phyloP scores from a whole-genome alignment of 148 eudicot genomes.

The Rhododendron kiyosumense region DNA sequence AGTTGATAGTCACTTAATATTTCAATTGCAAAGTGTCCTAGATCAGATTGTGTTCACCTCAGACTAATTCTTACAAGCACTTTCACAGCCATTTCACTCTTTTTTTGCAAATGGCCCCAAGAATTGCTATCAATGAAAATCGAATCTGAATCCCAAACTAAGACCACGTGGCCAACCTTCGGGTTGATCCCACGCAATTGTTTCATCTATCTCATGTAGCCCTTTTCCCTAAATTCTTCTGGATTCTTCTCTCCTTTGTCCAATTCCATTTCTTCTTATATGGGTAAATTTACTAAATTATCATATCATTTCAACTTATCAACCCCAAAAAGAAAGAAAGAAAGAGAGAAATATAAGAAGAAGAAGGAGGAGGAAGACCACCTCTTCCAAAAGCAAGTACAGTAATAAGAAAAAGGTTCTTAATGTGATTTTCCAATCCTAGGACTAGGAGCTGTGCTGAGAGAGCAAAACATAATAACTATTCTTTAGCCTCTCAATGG shows the following conservation, averaged over 20 bases:
- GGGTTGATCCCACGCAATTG: not conserved
- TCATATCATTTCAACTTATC: not conserved
- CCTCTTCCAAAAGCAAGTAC: not conserved
- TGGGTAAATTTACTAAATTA: not conserved
- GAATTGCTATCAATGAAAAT: too few relatives aligned
- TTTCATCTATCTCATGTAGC: not conserved
- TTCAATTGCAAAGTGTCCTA: too few relatives aligned
- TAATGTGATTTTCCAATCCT: not conserved
- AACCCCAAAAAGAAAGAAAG: too few relatives aligned
- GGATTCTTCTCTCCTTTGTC: not conserved
- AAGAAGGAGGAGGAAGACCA: not conserved
- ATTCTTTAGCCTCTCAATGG: not conserved
- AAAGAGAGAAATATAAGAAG: too few relatives aligned
- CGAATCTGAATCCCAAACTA: too few relatives aligned
- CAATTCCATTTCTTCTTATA: not conserved
- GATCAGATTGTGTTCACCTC: too few relatives aligned
- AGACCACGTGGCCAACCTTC: not conserved
- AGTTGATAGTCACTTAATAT: not conserved
- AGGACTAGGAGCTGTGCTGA: not conserved
- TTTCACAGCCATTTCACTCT: too few relatives aligned
- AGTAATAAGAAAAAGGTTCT: not conserved
- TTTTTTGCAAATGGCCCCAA: too few relatives aligned
- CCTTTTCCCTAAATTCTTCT: not conserved
- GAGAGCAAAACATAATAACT: too few relatives aligned
- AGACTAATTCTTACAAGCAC: accelerated